Evolutionary conservation across 2,329 filamentous ascomycete genomes (phyloP), one percentile per base, ranked within the genome.

Genomic region (Aspergillus sclerotialis): DNA sequence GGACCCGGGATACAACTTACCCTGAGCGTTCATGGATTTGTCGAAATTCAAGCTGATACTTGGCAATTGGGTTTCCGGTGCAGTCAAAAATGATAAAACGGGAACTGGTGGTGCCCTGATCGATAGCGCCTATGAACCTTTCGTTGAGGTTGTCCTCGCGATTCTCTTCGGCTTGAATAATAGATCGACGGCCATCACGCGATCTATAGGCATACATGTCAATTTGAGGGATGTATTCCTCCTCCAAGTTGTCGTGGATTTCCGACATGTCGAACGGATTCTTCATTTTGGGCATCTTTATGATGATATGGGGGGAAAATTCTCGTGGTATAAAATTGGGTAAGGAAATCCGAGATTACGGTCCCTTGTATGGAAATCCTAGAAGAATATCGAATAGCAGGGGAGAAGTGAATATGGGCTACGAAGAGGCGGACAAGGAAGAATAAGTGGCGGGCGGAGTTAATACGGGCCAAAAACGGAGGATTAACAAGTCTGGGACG

Each of bases 1-100:
- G n/a, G 7, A 15, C 10, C n/a, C 15, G 14, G 29, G 23, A 16
- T n/a, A 7, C 25, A n/a, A 72, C 78, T 64, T 70, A 92, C 84
- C 89, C 89, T 45, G 88, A 82, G 41, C 88, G 72, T 11, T 86
- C 85, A 60, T 93, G 90, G 39, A 82, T 76, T 57, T 94, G 89
- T 45, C 78, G 77, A 54, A 94, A 89, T 58, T 93, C 86, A 45
- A 89, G 79, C 64, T 94, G 88, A 58, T 94, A 86, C 48, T 79
- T 81, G 24, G 84, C 86, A 28, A 92, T 75, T 4, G 84, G 84
- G 39, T 83, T 78, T 36, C 88, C 87, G 27, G 75, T 67, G 44
- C 78, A 78, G 62, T 94, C 80, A 66, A 94, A 94, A 55, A 95
- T 89, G 49, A 94, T 75, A 64, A 94, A 94, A 24, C 88, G 76